Conservation (phyloP, 2,329 filamentous ascomycete species). For the Penicillium sp. region DNA sequence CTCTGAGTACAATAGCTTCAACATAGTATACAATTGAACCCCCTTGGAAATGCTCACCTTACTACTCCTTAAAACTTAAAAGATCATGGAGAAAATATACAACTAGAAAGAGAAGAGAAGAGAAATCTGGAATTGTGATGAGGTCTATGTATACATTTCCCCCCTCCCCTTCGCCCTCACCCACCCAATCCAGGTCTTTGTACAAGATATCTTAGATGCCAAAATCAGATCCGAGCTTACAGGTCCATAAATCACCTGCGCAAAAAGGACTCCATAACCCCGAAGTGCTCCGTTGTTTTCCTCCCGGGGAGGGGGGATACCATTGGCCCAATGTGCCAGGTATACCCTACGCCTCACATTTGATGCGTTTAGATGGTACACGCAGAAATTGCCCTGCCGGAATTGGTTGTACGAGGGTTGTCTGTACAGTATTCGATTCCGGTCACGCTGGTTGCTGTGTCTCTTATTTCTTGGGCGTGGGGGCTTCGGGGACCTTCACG, state of each 20-base stretch:
- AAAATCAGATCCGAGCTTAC: constrained; percentile 18
- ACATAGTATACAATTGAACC: constrained; percentile 15
- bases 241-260: constrained; percentile 12
- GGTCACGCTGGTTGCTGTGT: no score
- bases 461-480: constrained; percentile 44
- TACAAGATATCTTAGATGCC: constrained; percentile 20
- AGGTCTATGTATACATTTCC: constrained; percentile 18
- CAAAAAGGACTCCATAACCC: constrained; percentile 29
- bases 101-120: constrained; percentile 13
- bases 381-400: constrained; percentile 6
- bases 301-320: constrained; percentile 4
- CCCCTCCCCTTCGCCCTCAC: no score
- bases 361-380: constrained; percentile 21
- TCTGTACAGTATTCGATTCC: no score
- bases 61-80: neutral
- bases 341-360: constrained; percentile 1
- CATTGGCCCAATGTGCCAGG: neutral
- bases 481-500: constrained; percentile 82
- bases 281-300: constrained; percentile 25
- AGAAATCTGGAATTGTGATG: constrained; percentile 10
- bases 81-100: no score
- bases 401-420: no score
- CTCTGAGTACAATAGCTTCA: constrained; percentile 9
- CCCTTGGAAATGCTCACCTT: constrained; percentile 3
- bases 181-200: constrained; percentile 19